Percentiles rank a stretch among this genome's conserved stretches.
Conservation (phyloP, 176 grass and related monocot species). For the Oryza meyeriana region DNA sequence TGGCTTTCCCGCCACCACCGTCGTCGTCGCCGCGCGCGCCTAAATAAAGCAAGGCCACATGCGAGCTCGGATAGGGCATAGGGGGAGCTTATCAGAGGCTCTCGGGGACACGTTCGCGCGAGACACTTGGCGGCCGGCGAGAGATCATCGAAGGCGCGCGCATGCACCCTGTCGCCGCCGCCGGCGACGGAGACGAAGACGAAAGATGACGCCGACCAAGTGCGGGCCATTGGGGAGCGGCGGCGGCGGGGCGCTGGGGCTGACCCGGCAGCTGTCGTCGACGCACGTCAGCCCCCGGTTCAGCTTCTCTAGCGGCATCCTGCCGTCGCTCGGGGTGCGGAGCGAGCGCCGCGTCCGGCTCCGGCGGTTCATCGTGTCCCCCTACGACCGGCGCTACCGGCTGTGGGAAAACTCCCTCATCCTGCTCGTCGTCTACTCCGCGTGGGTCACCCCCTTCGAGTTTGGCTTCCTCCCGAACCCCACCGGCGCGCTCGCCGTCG, state of each 20-base stretch:
- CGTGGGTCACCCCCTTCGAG: slow-evolving; percentile 80
- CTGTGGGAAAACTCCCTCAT: slow-evolving; percentile 30
- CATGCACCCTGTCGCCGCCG: not conserved
- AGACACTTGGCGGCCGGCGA: too few species aligned
- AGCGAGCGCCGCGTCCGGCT: slow-evolving; percentile 23
- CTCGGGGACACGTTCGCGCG: too few species aligned
- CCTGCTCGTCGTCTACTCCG: slow-evolving; percentile 56
- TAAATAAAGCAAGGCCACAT: not conserved
- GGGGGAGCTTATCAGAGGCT: too few species aligned
- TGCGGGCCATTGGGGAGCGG: not conserved
- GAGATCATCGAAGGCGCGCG: too few species aligned
- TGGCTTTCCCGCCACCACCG: too few species aligned
- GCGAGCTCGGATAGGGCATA: too few species aligned
- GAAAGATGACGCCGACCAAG: not conserved
- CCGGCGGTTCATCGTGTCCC: slow-evolving; percentile 58
- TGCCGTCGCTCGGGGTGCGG: slow-evolving; percentile 57
- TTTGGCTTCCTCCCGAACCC: slow-evolving; percentile 55
- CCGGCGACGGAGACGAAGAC: not conserved
- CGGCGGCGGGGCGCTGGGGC: not conserved
- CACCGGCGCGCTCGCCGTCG: slow-evolving; percentile 28
- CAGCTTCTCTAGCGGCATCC: slow-evolving; percentile 9
- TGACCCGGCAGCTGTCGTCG: not conserved
- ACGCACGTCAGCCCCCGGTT: not conserved
- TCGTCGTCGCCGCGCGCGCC: too few species aligned
- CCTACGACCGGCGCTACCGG: slow-evolving; percentile 56